These are phyloP conservation scores for Austroboletus rostrupii DNA, from an alignment of 1,284 basidiomycete species.

Conservation along the genomic window DNA sequence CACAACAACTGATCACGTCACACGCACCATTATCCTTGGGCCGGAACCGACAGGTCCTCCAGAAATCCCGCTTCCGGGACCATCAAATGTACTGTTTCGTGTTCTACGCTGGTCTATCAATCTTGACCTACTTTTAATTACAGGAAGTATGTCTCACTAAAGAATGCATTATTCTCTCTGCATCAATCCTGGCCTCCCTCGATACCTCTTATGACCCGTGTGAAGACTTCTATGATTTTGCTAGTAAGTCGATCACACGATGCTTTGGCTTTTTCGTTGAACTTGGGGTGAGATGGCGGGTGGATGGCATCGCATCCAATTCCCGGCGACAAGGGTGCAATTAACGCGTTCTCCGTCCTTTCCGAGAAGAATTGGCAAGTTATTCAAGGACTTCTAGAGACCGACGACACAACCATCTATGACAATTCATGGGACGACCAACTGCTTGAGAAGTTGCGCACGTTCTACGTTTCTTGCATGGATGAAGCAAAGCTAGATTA, in stretches of 20 bases:
- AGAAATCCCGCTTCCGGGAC: conserved; percentile 21
- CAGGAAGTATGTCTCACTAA: conserved; percentile 72
- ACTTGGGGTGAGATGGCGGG: conserved; percentile 56
- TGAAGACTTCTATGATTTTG: conserved; percentile 92
- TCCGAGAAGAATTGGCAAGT: conserved; percentile 62
- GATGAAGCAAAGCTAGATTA: conserved; percentile 66
- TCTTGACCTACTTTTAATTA: conserved; percentile 2
- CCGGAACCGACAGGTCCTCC: conserved; percentile 34
- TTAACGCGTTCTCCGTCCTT: conserved; percentile 60
- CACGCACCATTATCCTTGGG: conserved; percentile 29
- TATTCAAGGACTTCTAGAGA: conserved; percentile 56
- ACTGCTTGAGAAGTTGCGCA: conserved; percentile 76
- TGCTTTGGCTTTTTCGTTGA: conserved; percentile 4
- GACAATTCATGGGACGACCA: conserved; percentile 52
- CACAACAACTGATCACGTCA: conserved; percentile 32
- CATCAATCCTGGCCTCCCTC: conserved; percentile 76
- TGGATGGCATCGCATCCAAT: conserved; percentile 81
- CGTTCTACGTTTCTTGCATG: conserved; percentile 82
- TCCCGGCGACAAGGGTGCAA: conserved; percentile 77
- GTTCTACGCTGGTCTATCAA: background rate
- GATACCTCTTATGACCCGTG: conserved; percentile 88
- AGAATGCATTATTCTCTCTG: conserved; percentile 82
- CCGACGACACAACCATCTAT: conserved; percentile 26
- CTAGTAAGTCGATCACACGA: conserved; percentile 52
- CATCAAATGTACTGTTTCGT: conserved; percentile 22